A percentile compares a stretch with the other conserved stretches of the same genome.
Evolutionary conservation across 495 filamentous ascomycete species (phyloP).

Genomic region (Penicillium canariense): DNA sequence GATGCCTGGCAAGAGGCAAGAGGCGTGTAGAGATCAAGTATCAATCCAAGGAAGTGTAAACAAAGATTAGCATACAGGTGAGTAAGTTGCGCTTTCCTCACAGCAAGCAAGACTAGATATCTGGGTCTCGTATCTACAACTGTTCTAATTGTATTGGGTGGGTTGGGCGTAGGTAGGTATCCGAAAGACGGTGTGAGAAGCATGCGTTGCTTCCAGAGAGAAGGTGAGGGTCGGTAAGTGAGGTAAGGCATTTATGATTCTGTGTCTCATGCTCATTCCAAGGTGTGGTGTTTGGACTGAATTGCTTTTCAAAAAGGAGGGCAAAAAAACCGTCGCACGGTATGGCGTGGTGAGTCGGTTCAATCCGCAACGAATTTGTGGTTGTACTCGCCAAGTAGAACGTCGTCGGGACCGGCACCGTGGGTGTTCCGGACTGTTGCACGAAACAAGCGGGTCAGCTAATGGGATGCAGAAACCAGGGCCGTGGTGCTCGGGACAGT

Average conservation of each 20-base stretch:
- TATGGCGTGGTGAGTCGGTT: conserved; percentile 4
- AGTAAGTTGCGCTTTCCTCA: conserved; percentile 11
- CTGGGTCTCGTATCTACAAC: conserved; percentile 19
- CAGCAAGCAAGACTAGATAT: conserved; percentile 13
- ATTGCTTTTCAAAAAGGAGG: not conserved
- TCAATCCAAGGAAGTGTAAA: not conserved
- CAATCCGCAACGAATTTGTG: conserved; percentile 53
- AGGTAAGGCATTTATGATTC: not conserved
- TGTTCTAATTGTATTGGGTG: conserved; percentile 7
- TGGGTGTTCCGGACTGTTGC: conserved; percentile 52
- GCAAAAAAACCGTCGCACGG: not conserved
- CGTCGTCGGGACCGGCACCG: conserved; percentile 53
- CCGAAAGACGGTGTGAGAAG: not conserved
- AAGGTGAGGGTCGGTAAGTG: not conserved
- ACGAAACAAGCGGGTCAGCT: conserved; percentile 20
- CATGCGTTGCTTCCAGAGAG: not conserved
- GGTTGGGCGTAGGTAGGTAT: not conserved
- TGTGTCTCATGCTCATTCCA: conserved; percentile 24
- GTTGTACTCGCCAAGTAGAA: conserved; percentile 52
- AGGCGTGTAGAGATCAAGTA: not conserved
- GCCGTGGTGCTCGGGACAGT: not conserved
- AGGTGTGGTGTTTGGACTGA: not conserved
- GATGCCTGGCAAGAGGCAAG: not conserved
- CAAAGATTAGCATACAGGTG: conserved; percentile 2
- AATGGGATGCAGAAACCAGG: not conserved